Evolutionary conservation across 768 basidiomycete species (phyloP), one percentile per base, ranked within the genome.

Genomic region (Lentinula detonsa): DNA sequence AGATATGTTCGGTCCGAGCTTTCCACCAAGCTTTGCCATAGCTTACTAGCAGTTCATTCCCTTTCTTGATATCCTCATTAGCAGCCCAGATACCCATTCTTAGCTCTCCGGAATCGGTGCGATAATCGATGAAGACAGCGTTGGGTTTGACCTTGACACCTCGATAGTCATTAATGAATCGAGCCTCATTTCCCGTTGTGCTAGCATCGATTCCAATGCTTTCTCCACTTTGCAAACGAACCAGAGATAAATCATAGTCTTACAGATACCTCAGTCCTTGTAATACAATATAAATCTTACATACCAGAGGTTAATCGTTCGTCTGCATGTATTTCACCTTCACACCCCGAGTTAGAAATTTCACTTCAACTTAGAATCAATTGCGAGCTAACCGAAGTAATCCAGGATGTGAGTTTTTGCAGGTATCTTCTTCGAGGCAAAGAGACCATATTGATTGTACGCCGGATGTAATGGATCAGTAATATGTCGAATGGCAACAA

Each of bases 91-190:
- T 79, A 62, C 86, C 80, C 82, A 97, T 95, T 54, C 84, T 76
- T 64, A 90, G 72, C 70, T 89, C 90, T 16, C 89, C 92, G 37
- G 64, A 66, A 18, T 61, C 64, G 9, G 77, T 78, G 61, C 83
- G 75, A 40, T 74, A 72, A 45, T 92, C 90, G 54, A 78, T 74
- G 66, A 93, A 93, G 33, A 82, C 65, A 0, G 85, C 88, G 65
- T 94, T 94, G 4, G 91, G 85, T 68, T 77, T 86, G 23, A 72
- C 70, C 53, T 70, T 75, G n/a, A 94, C 77, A 2, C 93, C 91
- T 59, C 95, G 82, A 73, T 88, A 98, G 75, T 96, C 95, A 66
- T 97, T 97, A 61, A 93, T 79, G 69, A 96, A 95, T 67, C 95
- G 78, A 1, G 88, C 88, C 71, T 94, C 91, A 73, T 95, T 97